phyloP scores from a whole-genome alignment of 352 stramenopile genomes.

The Pythium myriotylum region DNA sequence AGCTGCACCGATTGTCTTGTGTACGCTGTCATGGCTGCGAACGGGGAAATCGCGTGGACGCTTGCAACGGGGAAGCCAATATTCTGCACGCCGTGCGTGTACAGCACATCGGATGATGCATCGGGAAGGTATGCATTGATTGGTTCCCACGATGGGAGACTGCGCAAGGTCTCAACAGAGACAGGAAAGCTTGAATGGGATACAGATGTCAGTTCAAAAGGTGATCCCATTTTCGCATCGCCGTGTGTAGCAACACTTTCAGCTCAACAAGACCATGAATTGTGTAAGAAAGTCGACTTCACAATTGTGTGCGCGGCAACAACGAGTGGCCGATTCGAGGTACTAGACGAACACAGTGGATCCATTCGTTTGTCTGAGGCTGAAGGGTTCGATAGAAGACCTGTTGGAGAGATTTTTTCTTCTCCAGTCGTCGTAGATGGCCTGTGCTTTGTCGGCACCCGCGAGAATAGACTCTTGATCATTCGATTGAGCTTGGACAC shows the following conservation, averaged over 20 bases:
- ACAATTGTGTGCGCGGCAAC: conserved; percentile 43
- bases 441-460: conserved; percentile 51
- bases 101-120: neutral
- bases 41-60: conserved; percentile 39
- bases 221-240: conserved; percentile 49
- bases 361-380: conserved; percentile 23
- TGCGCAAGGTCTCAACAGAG: conserved; percentile 40
- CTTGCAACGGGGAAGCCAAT: conserved; percentile 49
- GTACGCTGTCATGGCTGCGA: conserved; percentile 36
- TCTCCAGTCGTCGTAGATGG: conserved; percentile 54
- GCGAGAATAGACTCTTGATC: conserved; percentile 45
- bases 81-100: conserved; percentile 62
- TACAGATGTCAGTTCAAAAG: conserved; percentile 13
- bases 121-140: conserved; percentile 26
- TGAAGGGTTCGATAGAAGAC: neutral
- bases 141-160: conserved; percentile 54
- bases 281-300: neutral
- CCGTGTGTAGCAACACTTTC: conserved; percentile 26
- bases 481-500: conserved; percentile 24
- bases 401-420: conserved; percentile 51
- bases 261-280: neutral
- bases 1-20: conserved; percentile 53
- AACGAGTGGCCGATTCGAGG: conserved; percentile 38
- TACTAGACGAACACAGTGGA: conserved; percentile 47
- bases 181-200: conserved; percentile 43